Evolutionary conservation across 2,329 filamentous ascomycete genomes (phyloP), one percentile per base, ranked within the genome.

Genomic region (Alternaria triticina): DNA sequence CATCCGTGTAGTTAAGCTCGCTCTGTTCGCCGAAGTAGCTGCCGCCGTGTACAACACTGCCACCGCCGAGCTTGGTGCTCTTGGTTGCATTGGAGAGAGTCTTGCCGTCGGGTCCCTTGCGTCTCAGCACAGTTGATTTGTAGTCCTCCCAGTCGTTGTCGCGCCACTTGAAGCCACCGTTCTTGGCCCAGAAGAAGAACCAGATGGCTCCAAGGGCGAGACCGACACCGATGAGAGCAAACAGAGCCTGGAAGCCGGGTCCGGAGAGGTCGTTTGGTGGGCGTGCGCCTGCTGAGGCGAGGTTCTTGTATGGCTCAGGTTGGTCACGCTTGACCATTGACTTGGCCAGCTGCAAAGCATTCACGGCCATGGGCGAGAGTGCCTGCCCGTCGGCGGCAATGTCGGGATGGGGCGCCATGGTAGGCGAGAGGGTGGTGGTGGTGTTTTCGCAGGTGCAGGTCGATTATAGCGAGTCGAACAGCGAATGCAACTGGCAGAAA

Each of bases 171-270:
- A 98, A 97, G 13, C 96, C 96, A 65, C 96, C 96, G 73, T 98
- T 97, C 82, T 92, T 95, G 61, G 95, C 95, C 91, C 93, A 96
- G 72, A 81, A 97, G 87, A 99, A 98, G 86, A 99, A 97, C 94
- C 96, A 99, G 76, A 98, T 93, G 23, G 86, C 88, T 0, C 85
- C 87, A 4, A 92, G 62, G 23, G 96, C 91, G 76, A 98, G 91
- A 30, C 83, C 88, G 1, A 89, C 89, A 33, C 92, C 93, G 56
- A 98, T 88, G 17, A 97, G 79, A 11, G 92, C 95, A 77, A 98
- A 97, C 1, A 98, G 84, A 1, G 91, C 90, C 76, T 98, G 92
- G 72, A 97, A 89, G 62, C 89, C 92, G 10, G 78, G 70, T 65
- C 85, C 85, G 71, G 84, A 82, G 74, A 85, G 79, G 46, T 74